phyloP scores from a whole-genome alignment of 2,329 filamentous ascomycete genomes.

The Stagonosporopsis vannaccii region DNA sequence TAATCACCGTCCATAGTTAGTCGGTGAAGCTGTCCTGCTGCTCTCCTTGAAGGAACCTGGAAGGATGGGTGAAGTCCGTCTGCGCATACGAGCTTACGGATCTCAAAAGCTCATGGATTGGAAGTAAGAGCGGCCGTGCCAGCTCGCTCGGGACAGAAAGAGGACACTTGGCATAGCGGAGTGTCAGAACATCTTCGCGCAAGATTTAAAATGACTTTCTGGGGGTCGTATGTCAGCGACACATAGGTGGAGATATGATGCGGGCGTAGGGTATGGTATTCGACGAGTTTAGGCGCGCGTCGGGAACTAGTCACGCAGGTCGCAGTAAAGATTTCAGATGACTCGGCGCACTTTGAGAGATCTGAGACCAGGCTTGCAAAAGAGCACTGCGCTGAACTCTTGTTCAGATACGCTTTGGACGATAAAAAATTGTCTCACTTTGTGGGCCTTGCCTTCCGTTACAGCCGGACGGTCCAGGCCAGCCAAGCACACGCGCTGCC shows the following conservation, averaged over 20 bases:
- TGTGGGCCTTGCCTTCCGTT: slow-evolving; percentile 7
- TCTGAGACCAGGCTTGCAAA: too few species aligned
- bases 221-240: not conserved
- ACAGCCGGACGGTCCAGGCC: slow-evolving; percentile 12
- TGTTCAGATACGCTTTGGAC: not conserved
- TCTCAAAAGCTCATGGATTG: not conserved
- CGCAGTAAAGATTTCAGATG: not conserved
- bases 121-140: not conserved
- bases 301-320: not conserved
- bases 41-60: not conserved
- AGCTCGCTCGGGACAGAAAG: not conserved
- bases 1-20: not conserved
- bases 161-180: not conserved
- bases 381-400: not conserved
- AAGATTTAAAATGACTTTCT: not conserved
- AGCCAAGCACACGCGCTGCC: slow-evolving; percentile 10
- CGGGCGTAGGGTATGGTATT: too few species aligned
- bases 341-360: not conserved
- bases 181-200: not conserved
- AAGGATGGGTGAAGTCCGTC: not conserved
- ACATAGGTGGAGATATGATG: not conserved
- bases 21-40: not conserved
- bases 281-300: not conserved
- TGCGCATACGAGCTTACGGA: not conserved
- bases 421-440: not conserved